Evolutionary conservation across 148 eudicot genomes (phyloP), one percentile per base, ranked within the genome.

Genomic region (Simmondsia chinensis): DNA sequence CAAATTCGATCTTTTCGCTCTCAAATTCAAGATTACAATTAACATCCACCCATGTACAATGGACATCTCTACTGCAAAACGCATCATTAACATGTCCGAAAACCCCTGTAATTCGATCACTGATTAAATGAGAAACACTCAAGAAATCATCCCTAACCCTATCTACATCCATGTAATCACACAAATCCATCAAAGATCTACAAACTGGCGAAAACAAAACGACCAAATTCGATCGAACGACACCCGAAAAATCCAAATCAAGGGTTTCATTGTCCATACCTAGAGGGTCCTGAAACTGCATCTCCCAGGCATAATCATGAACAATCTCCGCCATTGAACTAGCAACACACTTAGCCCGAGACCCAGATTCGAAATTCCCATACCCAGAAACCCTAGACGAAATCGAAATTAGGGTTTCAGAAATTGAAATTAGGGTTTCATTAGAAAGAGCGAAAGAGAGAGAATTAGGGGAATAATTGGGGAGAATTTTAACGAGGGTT

Each of bases 31-130:
- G 4, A 12, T 57, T 61, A 58, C 34, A 62, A 30, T n/a, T 56
- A 18, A 81, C 77, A 68, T 85, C 80, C 36, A 85, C 61, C 97
- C 97, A 89, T 31, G 83, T 61, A 40, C 71, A 63, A 61, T 76
- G 87, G 35, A 89, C 74, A 68, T 82, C 83, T 62, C 82, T 79
- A 46, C 33, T 43, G 43, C 33, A 29, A 72, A 66, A 85, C 4
- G 73, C 73, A 56, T 75, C 80, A 20, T 42, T 72, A 20, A 72
- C 88, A 38, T 43, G 46, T 56, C 72, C 56, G 63, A 84, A 89
- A 39, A 43, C 12, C 30, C 47, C 51, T 14, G 40, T 20, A 64
- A 87, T 83, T n/a, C 33, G 54, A 13, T 58, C 39, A 16, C 32
- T 25, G 33, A 66, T 54, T 5, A 16, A 48, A 49, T 63, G 77